These are phyloP conservation scores for Sporothrix brasiliensis DNA, from an alignment of 2,329 filamentous ascomycete species.

Conservation along the genomic window DNA sequence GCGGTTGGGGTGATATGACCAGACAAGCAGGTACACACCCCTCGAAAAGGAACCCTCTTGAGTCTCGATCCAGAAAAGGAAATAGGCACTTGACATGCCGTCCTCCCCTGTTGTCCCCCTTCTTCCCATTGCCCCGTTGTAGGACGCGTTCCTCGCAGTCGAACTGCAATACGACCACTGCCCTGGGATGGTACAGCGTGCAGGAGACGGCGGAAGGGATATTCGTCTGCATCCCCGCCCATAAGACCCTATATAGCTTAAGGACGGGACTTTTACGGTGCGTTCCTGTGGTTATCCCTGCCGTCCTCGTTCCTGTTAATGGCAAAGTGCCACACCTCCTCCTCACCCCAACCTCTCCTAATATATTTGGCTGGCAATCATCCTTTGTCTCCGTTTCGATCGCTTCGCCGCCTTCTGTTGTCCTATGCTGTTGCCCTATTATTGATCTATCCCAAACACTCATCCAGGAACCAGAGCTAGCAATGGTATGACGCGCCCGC, in stretches of 20 bases:
- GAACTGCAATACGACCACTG: neutral
- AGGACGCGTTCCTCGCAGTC: neutral
- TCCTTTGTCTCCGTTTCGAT: neutral
- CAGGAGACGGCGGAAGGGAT: neutral
- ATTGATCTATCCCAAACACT: conserved; percentile 18
- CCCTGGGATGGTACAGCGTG: neutral
- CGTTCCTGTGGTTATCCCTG: neutral
- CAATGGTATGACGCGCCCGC: neutral
- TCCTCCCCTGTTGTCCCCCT: neutral
- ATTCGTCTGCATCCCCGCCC: neutral
- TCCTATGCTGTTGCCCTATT: neutral
- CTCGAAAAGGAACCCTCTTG: neutral
- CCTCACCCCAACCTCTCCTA: neutral
- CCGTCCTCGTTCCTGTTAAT: neutral
- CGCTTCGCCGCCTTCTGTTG: neutral
- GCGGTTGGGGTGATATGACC: neutral
- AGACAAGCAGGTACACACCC: neutral
- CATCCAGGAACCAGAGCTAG: conserved; percentile 6
- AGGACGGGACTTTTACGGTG: neutral
- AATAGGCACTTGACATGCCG: conserved; percentile 16
- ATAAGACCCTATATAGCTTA: neutral
- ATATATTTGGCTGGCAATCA: neutral
- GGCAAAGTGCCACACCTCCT: neutral
- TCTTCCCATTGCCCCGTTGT: neutral
- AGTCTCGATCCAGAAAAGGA: neutral